A percentile compares a stretch with the other conserved stretches of the same genome.
Conservation (phyloP, 208 protist species). For the Crithidia brevicula region DNA sequence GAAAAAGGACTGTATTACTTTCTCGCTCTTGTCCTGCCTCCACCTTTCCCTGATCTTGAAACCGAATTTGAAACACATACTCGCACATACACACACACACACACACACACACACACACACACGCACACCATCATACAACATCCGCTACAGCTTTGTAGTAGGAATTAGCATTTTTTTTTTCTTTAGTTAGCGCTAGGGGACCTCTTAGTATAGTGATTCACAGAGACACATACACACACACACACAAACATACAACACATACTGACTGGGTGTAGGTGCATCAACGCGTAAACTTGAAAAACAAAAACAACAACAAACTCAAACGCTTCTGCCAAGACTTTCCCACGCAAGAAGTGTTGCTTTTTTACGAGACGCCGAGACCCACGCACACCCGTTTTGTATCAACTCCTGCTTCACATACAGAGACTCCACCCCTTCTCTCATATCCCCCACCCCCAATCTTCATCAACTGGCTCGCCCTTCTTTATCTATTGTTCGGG, state of each 20-base stretch:
- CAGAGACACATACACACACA: constrained; percentile 1
- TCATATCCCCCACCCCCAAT: not conserved
- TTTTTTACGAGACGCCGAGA: no score
- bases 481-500: not conserved
- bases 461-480: not conserved
- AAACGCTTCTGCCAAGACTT: no score
- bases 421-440: not conserved
- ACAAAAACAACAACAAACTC: no score
- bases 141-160: no score
- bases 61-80: no score
- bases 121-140: not conserved
- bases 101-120: no score
- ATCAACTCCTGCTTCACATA: not conserved
- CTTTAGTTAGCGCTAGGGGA: constrained; percentile 23
- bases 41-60: no score
- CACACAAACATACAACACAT: not conserved
- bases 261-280: not conserved
- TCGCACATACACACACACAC: no score
- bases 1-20: no score
- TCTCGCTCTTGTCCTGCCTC: no score
- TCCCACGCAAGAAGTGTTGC: no score
- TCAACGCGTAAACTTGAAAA: no score
- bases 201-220: constrained; percentile 24
- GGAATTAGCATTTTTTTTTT: constrained; percentile 15
- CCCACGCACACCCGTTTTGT: not conserved